phyloP scores from a whole-genome alignment of 345 rosid genomes.

The sweet orange (Citrus sinensis) region DNA sequence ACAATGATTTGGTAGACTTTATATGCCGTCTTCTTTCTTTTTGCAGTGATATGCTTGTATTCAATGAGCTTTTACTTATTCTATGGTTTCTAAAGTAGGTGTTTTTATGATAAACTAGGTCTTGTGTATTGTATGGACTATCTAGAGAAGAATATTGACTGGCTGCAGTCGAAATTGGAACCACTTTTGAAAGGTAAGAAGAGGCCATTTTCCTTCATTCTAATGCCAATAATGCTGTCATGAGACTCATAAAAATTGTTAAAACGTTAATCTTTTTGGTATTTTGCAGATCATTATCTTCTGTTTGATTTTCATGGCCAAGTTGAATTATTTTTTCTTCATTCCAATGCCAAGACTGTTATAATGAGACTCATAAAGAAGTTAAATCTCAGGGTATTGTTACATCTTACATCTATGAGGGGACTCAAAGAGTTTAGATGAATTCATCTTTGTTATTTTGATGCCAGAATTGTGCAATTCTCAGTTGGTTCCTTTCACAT shows the following conservation, averaged over 20 bases:
- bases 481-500: constrained; percentile 22
- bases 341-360: constrained; percentile 69
- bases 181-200: constrained; percentile 71
- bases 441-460: constrained; percentile 4
- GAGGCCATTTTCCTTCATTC: not conserved
- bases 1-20: not conserved
- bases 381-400: constrained; percentile 77
- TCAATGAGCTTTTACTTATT: not conserved
- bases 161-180: too few species aligned
- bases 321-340: constrained; percentile 87
- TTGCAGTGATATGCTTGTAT: not conserved
- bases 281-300: constrained; percentile 82
- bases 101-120: constrained; percentile 35
- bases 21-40: not conserved
- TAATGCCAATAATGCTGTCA: not conserved
- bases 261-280: constrained; percentile 11
- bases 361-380: constrained; percentile 67
- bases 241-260: not conserved
- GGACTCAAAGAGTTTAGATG: not conserved
- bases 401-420: not conserved
- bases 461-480: constrained; percentile 7
- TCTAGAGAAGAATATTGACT: too few species aligned
- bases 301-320: constrained; percentile 97
- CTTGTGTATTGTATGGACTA: constrained; percentile 25
- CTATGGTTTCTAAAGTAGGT: constrained; percentile 3